Evolutionary conservation across 495 filamentous ascomycete species (phyloP), one percentile per base, ranked within the genome.

Genomic region (Hypoxylon crocopeplum): DNA sequence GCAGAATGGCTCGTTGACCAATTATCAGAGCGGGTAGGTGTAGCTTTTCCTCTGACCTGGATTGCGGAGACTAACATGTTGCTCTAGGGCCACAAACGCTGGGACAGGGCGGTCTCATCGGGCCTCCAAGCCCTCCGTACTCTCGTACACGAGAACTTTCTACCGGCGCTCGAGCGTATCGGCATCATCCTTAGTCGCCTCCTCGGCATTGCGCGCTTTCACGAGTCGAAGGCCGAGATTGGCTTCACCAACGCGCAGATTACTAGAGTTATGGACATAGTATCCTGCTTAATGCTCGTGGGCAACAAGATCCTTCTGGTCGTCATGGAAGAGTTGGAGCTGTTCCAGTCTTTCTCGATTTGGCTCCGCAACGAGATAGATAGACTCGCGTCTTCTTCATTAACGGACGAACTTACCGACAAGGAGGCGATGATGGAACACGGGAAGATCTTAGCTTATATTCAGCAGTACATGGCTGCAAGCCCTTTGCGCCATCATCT

Each of bases 291-390:
- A 19, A 84, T 87, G 53, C 75, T 97, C 5, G 79, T 94, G 11
- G 82, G 84, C 5, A 86, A 96, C 62, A 85, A 85, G 30, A 84
- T 94, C 12, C 79, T 96, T 12, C 79, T 85, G 7, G 70, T 82
- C 37, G 82, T 89, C 20, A 87, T 88, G 64, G 84, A 89, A 38
- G 94, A 98, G 70, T 76, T 94, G 22, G 79, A 85, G 15, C 82
- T 92, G 39, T 98, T 96, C 66, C 62, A 75, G 6, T 80, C 83
- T 3, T 98, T 98, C 70, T 90, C 89, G 0, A 77, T 79, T 46
- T 98, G 93, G 94, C 80, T 98, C 30, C 84, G 86, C 5, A 81
- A 92, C 55, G 88, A 94, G 64, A 93, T 98, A 45, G 89, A 96
- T 57, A 76, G 76, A 30, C 74, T 82, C 34, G 75, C 75, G 3